phyloP scores from a whole-genome alignment of 1,284 basidiomycete genomes.

The Rhodotorula glutinis region DNA sequence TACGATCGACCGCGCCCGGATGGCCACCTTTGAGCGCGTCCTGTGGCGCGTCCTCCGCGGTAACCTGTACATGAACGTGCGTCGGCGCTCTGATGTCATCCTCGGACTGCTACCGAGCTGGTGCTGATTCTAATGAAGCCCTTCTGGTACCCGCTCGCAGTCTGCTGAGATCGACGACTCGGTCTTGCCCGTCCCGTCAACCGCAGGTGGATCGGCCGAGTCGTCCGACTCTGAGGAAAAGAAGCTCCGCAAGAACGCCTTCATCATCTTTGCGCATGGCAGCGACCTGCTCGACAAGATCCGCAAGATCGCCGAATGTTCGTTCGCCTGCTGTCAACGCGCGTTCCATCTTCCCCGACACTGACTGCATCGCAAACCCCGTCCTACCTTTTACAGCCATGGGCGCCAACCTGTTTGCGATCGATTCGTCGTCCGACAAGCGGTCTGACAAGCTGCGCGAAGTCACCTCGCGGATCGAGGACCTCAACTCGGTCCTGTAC shows the following conservation, averaged over 20 bases:
- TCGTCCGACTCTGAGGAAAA: conserved; percentile 52
- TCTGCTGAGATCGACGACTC: conserved; percentile 71
- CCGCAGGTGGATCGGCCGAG: conserved; percentile 55
- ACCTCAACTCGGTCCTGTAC: conserved; percentile 84
- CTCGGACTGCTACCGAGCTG: no score
- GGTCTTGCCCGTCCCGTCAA: conserved; percentile 72
- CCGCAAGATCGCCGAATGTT: conserved; percentile 88
- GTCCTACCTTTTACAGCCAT: conserved; percentile 55
- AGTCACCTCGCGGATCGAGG: conserved; percentile 84
- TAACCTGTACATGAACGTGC: conserved; percentile 99
- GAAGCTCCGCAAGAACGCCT: conserved; percentile 81
- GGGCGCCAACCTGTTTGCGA: conserved; percentile 94
- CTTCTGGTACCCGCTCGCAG: neutral
- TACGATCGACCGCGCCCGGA: conserved; percentile 87
- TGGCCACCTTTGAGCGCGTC: conserved; percentile 94
- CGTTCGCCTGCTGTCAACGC: neutral
- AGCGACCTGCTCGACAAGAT: conserved; percentile 91
- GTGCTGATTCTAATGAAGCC: neutral
- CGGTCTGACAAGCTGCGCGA: conserved; percentile 85
- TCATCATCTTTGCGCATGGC: conserved; percentile 99
- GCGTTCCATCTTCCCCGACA: neutral
- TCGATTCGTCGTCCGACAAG: conserved; percentile 89
- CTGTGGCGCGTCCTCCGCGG: conserved; percentile 97
- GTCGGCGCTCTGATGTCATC: neutral
- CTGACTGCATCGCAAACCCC: neutral